A percentile compares a stretch with the other conserved stretches of the same genome.
Evolutionary conservation across 257 asterid genomes (phyloP).

Genomic region (Forsythia suspensa): DNA sequence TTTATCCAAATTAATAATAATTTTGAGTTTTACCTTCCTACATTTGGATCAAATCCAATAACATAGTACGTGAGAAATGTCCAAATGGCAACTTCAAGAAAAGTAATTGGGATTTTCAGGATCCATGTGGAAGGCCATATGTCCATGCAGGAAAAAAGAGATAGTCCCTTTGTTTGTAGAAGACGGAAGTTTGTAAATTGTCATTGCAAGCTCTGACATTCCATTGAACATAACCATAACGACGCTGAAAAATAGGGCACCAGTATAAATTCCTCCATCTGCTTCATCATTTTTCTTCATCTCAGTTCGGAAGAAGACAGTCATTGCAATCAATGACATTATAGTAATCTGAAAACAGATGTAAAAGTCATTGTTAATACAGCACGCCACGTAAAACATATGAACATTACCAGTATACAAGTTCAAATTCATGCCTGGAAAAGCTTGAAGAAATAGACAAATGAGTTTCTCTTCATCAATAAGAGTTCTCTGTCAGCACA

Average conservation of each 20-base stretch:
- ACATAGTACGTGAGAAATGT: slow-evolving; percentile 58
- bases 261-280: slow-evolving; percentile 54
- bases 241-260: slow-evolving; percentile 51
- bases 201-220: slow-evolving; percentile 53
- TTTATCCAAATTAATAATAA: background rate
- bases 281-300: slow-evolving; percentile 27
- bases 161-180: slow-evolving; percentile 65
- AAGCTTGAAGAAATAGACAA: slow-evolving; percentile 51
- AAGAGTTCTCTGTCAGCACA: slow-evolving; percentile 53
- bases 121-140: slow-evolving; percentile 59
- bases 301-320: slow-evolving; percentile 62
- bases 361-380: slow-evolving; percentile 6
- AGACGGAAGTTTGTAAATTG: slow-evolving; percentile 60
- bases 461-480: slow-evolving; percentile 67
- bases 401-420: background rate
- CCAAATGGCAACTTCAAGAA: slow-evolving; percentile 57
- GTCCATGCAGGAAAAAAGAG: slow-evolving; percentile 67
- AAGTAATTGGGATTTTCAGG: slow-evolving; percentile 52
- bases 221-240: slow-evolving; percentile 60
- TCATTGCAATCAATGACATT: slow-evolving; percentile 40
- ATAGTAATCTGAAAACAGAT: slow-evolving; percentile 39
- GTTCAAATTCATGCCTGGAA: slow-evolving; percentile 41
- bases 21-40: slow-evolving; percentile 44
- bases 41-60: slow-evolving; percentile 69
- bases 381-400: background rate